These are phyloP conservation scores for Asclepias syriaca DNA, from an alignment of 257 asterid genomes.

Conservation along the genomic window DNA sequence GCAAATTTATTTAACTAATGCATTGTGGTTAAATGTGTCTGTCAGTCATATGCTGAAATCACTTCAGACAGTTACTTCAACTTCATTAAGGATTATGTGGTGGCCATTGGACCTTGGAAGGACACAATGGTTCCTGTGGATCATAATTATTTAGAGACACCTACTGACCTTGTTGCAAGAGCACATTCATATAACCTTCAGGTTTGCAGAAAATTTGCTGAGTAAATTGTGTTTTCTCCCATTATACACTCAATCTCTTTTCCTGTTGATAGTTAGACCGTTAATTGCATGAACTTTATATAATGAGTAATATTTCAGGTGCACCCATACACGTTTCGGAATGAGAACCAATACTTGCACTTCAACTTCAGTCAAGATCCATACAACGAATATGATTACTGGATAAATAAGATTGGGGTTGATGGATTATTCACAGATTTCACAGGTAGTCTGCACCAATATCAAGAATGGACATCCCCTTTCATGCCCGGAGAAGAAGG, in stretches of 20 bases:
- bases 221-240: too few species aligned
- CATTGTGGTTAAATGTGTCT: constrained; percentile 19
- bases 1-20: background rate
- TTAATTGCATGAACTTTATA: constrained; percentile 4
- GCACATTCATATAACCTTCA: constrained; percentile 90
- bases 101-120: constrained; percentile 97
- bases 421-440: constrained; percentile 96
- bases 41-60: constrained; percentile 80
- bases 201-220: constrained; percentile 33
- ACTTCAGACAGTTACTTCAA: constrained; percentile 82
- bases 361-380: constrained; percentile 92
- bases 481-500: constrained; percentile 41
- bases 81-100: constrained; percentile 75
- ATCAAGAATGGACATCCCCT: constrained; percentile 73
- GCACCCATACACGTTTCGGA: constrained; percentile 85
- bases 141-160: constrained; percentile 46
- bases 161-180: constrained; percentile 80
- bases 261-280: too few species aligned
- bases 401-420: constrained; percentile 72
- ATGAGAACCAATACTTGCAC: constrained; percentile 71
- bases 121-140: constrained; percentile 52
- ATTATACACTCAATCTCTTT: too few species aligned
- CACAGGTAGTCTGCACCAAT: constrained; percentile 83
- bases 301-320: constrained; percentile 46
- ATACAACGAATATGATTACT: constrained; percentile 65